Percentiles rank a stretch among this genome's conserved stretches.
These are phyloP conservation scores for Priceomyces castillae DNA, from an alignment of 805 yeast species.

Conservation along the genomic window DNA sequence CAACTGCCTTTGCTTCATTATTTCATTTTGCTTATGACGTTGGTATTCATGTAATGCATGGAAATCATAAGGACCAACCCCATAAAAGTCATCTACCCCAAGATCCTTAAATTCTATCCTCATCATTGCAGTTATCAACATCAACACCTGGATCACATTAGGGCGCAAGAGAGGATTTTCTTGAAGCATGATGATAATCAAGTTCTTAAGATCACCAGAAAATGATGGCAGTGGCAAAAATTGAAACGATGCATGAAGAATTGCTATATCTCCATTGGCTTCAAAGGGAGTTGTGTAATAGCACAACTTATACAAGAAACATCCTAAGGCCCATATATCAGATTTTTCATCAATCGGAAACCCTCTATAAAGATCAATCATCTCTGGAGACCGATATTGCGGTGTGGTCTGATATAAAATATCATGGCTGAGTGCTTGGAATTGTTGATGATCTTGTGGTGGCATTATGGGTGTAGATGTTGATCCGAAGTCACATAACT, in stretches of 20 bases:
- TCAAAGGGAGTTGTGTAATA: conserved; percentile 96
- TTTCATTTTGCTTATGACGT: conserved; percentile 31
- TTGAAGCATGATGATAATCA: conserved; percentile 75
- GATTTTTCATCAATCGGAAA: conserved; percentile 86
- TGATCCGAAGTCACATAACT: conserved; percentile 93
- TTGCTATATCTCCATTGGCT: conserved; percentile 80
- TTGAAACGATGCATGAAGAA: conserved; percentile 76
- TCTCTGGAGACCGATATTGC: conserved; percentile 93
- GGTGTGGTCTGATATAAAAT: conserved; percentile 90
- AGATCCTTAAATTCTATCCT: conserved; percentile 26
- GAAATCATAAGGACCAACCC: conserved; percentile 54
- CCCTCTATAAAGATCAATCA: conserved; percentile 84
- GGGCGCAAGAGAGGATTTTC: conserved; percentile 84
- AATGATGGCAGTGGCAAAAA: conserved; percentile 70
- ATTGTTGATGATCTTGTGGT: conserved; percentile 72
- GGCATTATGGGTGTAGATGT: conserved; percentile 66
- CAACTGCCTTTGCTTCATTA: conserved; percentile 33
- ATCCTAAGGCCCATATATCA: conserved; percentile 97
- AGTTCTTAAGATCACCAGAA: conserved; percentile 67
- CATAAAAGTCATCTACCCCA: conserved; percentile 44
- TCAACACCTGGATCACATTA: conserved; percentile 78
- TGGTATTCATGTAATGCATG: conserved; percentile 55
- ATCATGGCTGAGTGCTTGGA: conserved; percentile 76
- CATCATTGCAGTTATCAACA: conserved; percentile 55
- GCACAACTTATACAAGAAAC: conserved; percentile 84